Percentiles rank a stretch among this genome's conserved stretches.
Conservation (phyloP, 169 alveolate genomes). For the Eimeria tenella region DNA sequence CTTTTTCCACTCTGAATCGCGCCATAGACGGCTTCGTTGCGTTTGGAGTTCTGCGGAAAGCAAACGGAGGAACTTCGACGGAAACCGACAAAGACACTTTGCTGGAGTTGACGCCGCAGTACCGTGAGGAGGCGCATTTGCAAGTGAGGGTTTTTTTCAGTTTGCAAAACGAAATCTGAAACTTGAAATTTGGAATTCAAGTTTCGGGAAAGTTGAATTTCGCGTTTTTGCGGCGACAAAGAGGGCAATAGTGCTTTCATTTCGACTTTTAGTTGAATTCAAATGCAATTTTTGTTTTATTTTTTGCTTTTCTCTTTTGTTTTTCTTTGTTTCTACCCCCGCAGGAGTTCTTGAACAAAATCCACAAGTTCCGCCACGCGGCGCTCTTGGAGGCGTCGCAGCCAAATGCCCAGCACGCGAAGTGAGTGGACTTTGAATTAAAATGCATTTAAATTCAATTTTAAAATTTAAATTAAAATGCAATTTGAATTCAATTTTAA, state of each 20-base stretch:
- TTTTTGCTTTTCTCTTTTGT: too few relatives aligned
- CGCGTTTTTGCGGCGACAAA: too few relatives aligned
- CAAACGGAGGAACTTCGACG: too few relatives aligned
- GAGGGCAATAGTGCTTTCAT: too few relatives aligned
- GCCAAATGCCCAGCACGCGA: not conserved
- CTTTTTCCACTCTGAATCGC: conserved; percentile 40
- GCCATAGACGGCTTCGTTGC: conserved; percentile 47
- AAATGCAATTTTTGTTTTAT: too few relatives aligned
- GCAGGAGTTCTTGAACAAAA: conserved; percentile 60
- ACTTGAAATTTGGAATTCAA: too few relatives aligned
- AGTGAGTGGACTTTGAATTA: not conserved
- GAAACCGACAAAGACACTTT: not conserved
- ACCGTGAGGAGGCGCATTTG: conserved; percentile 28
- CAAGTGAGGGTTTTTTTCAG: not conserved
- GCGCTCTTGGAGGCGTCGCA: not conserved
- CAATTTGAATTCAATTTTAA: not conserved
- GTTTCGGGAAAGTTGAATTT: too few relatives aligned
- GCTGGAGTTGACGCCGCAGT: conserved; percentile 42
- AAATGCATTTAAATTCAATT: not conserved
- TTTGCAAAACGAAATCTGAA: too few relatives aligned
- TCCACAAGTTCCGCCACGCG: conserved; percentile 35
- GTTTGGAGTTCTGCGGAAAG: conserved; percentile 27
- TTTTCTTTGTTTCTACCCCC: not conserved
- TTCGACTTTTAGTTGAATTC: not conserved
- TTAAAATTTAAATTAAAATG: not conserved